A percentile compares a stretch with the other conserved stretches of the same genome.
Evolutionary conservation across 2,329 filamentous ascomycete species (phyloP).

Genomic region (Thielaviopsis ethacetica): DNA sequence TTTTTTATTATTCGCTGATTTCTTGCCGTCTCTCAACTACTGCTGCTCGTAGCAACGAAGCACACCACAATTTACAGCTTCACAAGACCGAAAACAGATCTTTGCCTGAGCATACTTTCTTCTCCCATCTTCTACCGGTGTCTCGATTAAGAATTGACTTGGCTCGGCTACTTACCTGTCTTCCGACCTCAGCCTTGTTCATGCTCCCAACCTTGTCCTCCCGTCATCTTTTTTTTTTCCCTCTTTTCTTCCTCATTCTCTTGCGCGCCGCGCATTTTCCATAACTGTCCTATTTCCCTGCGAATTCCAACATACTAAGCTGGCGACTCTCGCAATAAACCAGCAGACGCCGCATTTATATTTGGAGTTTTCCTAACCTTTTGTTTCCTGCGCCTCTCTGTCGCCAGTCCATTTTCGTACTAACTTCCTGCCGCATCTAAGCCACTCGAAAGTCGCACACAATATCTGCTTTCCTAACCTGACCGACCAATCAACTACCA

Average conservation of each 20-base stretch:
- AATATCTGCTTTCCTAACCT: background rate
- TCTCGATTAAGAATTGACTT: background rate
- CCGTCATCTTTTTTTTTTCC: background rate
- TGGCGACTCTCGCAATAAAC: background rate
- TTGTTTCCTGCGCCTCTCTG: background rate
- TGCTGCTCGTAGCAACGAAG: background rate
- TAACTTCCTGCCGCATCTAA: background rate
- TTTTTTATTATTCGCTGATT: background rate
- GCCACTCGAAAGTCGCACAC: background rate
- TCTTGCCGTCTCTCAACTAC: background rate
- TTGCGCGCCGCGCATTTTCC: conserved; percentile 2
- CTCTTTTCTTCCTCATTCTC: background rate
- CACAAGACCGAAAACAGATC: background rate
- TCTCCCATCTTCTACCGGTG: background rate
- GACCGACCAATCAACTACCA: background rate
- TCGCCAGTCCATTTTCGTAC: background rate
- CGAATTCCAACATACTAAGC: background rate
- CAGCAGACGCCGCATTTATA: background rate
- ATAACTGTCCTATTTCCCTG: background rate
- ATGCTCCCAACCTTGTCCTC: background rate
- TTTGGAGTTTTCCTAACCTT: background rate
- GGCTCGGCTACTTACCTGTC: background rate
- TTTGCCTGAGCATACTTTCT: background rate
- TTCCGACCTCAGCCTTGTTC: conserved; percentile 2
- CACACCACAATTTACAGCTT: background rate